Conservation (phyloP, 495 filamentous ascomycete genomes). For the Hypoxylon rickii region DNA sequence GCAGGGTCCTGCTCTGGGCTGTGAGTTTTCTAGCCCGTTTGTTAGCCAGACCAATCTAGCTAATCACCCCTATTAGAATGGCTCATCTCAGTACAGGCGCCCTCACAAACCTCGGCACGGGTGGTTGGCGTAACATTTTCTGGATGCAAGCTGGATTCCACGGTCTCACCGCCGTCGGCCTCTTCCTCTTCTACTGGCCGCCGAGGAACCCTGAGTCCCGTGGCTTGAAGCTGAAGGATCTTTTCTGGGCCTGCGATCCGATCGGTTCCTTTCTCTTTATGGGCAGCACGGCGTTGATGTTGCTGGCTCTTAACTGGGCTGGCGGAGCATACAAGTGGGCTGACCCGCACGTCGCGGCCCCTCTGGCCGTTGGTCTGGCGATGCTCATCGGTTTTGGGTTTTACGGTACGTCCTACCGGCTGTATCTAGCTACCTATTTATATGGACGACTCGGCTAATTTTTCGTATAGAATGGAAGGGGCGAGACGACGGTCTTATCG, state of each 20-base stretch:
- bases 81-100: slow-evolving; percentile 55
- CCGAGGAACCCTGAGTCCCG: slow-evolving; percentile 45
- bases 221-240: slow-evolving; percentile 47
- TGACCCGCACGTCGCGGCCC: slow-evolving; percentile 54
- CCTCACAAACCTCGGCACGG: slow-evolving; percentile 50
- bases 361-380: slow-evolving; percentile 51
- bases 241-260: slow-evolving; percentile 58
- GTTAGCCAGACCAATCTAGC: neutral
- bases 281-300: slow-evolving; percentile 50
- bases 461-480: slow-evolving; percentile 55
- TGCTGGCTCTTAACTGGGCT: slow-evolving; percentile 59
- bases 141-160: slow-evolving; percentile 64
- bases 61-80: slow-evolving; percentile 34
- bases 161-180: slow-evolving; percentile 47
- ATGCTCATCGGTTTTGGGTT: slow-evolving; percentile 50
- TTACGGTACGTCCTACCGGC: slow-evolving; percentile 52
- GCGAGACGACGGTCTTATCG: slow-evolving; percentile 55
- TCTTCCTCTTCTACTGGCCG: slow-evolving; percentile 58
- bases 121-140: slow-evolving; percentile 61
- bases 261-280: slow-evolving; percentile 57
- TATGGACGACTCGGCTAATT: neutral
- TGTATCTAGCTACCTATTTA: neutral
- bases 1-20: neutral
- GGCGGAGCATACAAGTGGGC: slow-evolving; percentile 55
- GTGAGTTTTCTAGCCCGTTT: neutral